Evolutionary conservation across 768 basidiomycete genomes (phyloP).

Genomic region (Cystofilobasidium capitatum): DNA sequence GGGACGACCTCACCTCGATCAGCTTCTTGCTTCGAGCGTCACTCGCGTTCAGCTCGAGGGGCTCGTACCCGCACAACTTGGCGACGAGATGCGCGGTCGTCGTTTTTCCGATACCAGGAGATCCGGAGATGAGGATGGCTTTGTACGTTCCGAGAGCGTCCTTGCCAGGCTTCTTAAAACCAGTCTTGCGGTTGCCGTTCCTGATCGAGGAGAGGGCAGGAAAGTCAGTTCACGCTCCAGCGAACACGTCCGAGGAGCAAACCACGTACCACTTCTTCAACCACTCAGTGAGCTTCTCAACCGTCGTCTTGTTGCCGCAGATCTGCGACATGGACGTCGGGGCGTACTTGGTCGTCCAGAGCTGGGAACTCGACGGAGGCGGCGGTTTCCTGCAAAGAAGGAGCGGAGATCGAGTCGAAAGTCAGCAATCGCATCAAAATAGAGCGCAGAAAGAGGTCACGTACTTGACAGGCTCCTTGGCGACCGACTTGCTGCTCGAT

Average conservation of each 20-base stretch:
- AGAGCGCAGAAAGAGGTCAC: not conserved
- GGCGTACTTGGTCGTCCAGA: constrained; percentile 95
- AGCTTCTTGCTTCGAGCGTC: constrained; percentile 93
- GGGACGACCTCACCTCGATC: constrained; percentile 57
- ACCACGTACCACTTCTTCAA: constrained; percentile 65
- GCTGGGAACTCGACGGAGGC: constrained; percentile 45
- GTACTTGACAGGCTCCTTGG: not conserved
- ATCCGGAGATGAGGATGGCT: constrained; percentile 79
- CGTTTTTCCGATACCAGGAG: constrained; percentile 96
- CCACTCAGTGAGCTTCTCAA: constrained; percentile 84
- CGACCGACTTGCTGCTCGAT: not conserved
- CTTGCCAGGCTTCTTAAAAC: constrained; percentile 92
- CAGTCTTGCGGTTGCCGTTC: constrained; percentile 59
- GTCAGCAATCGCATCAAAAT: not conserved
- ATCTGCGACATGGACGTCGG: constrained; percentile 78
- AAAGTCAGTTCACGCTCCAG: not conserved
- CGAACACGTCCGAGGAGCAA: not conserved
- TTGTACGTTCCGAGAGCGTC: constrained; percentile 75
- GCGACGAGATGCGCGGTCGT: constrained; percentile 90
- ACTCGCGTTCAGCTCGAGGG: constrained; percentile 93
- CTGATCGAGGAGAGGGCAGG: constrained; percentile 42
- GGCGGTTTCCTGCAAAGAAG: not conserved
- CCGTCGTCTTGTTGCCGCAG: constrained; percentile 85
- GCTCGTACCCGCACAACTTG: constrained; percentile 76
- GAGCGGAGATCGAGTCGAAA: constrained; percentile 32